Base-by-base conservation (phyloP, 2,329 filamentous ascomycete genomes). In the Trichoderma sp. region DNA sequence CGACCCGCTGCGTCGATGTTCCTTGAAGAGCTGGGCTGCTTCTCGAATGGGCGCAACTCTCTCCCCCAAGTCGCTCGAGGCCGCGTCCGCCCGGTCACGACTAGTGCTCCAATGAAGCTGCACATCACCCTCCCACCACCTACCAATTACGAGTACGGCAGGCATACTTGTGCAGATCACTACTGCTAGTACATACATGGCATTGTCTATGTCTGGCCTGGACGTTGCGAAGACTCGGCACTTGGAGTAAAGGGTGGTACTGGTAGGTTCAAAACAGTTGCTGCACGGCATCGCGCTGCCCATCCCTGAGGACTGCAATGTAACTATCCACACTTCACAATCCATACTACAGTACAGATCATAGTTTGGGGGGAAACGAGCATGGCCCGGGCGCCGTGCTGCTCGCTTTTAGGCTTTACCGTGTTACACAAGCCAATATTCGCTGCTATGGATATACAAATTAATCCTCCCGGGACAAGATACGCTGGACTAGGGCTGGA, bases 221-320 rank as follows among this genome's bases (percentile, higher is more conserved):
- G 36, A 21, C 18, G 24, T 51, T 69, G 56, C 18, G 11, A 69
- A 12, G 14, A 56, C 36, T 69, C 65, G 65, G 65, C 65, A 69
- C 65, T 60, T 69, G 65, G 30, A 32, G 30, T 14, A 34, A 34
- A 56, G 63, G 43, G 43, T 53, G 18, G 26, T 18, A 24, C 43
- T 60, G 7, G 53, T 26, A n/a, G 24, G 47, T 24, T 15, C 30
- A 12, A 36, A 64, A 39, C 43, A 14, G 65, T 47, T 28, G 36
- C 56, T 61, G 65, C 65, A 60, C 36, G 53, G 53, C 56, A 69
- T 60, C 34, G n/a, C 26, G 18, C 14, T 69, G 36, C 15, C 36
- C 56, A 69, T 60, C 36, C 65, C 26, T 60, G 26, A 32, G 36
- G 26, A 51, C 36, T 58, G 36, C 65, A 69, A 69, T 58, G 53